Base-by-base conservation (phyloP, 192 early-diverging fungal genomes). In the Oehlia diaphana region DNA sequence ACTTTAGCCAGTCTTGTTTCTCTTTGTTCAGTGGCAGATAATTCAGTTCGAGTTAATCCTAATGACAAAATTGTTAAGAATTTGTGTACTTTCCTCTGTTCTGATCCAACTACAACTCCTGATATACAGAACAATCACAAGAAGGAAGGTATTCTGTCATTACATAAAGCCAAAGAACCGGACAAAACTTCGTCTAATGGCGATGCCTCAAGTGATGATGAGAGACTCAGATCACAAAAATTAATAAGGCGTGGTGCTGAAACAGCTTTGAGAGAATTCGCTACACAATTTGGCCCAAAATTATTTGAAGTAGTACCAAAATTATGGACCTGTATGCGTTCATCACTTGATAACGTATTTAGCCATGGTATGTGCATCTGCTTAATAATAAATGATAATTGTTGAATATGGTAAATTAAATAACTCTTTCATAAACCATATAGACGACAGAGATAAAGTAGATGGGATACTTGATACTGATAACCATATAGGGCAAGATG, bases 21-120 rank as follows among this genome's bases (percentile, higher is more conserved):
- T 0, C 79, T 89, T 19, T 91, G 90, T 79, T 78, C 84, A 47
- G 79, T 77, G 9, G 80, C 84, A 1, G 81, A 89, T 28, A 90
- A 83, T 73, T 72, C 66, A 42, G 47, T 69, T 4, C 81, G 86
- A 9, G 81, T 85, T 2, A 87, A 81, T 35, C 91, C 94, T 0
- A 92, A 88, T 4, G 97, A 97, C 58, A 96, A 98, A 81, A 89
- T 99, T 50, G 83, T 96, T 68, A 93, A 92, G 58, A 99, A 99
- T 80, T 74, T 98, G 72, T 91, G 91, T 21, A 91, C 91, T 2
- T 93, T 95, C 70, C 86, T 95, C 21, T 98, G 97, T 77, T 90
- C 91, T 4, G 97, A 99, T 76, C 90, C 93, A 4, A 81, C 86
- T 35, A 85, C 85, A 2, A 94, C 93, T 37, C 93, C 94, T 9